Evolutionary conservation across 805 yeast genomes (phyloP), one percentile per base, ranked within the genome.

Genomic region (Wickerhamomyces bisporus): DNA sequence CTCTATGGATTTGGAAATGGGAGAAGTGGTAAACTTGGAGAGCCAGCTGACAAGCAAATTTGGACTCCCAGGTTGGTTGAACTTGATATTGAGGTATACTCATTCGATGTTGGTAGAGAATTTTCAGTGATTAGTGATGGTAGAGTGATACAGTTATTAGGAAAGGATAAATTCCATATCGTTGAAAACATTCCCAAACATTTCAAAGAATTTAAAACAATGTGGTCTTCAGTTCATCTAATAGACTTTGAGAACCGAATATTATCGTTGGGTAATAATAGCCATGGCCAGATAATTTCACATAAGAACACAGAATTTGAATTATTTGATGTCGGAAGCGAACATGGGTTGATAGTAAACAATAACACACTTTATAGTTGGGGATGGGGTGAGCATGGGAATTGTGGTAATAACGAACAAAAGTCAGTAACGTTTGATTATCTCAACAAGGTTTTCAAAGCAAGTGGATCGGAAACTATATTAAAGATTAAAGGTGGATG

Each of bases 361-460:
- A 41, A 31, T 12, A 36, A 58, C 28, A 35, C 40, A 8, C 80
- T 88, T 0, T 64, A 53, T 38, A 72, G 89, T 2, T 93, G 98
- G 98, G 98, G 98, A 1, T 91, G 98, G 98, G 97, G 96, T 12
- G 98, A 93, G 53, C 98, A 91, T 59, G 98, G 98, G 0, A 91
- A 91, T 55, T 91, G 98, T 61, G 95, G 96, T 0, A 35, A 47
- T 3, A 32, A 41, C 6, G 35, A 21, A 10, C 34, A 21, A 2
- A 47, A 41, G 11, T 41, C 47, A 10, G 33, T 57, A 40, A 26
- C 61, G 36, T 34, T 72, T 63, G 36, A 35, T 32, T 64, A 68
- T 3, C 68, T 60, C 42, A 61, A 58, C 41, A 52, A 59, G 30
- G 45, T 70, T 16, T 71, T 71, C 38, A 39, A 36, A 8, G 26